These are phyloP conservation scores for Rhododendron ferrugineum DNA, from an alignment of 148 eudicot genomes.

Conservation along the genomic window DNA sequence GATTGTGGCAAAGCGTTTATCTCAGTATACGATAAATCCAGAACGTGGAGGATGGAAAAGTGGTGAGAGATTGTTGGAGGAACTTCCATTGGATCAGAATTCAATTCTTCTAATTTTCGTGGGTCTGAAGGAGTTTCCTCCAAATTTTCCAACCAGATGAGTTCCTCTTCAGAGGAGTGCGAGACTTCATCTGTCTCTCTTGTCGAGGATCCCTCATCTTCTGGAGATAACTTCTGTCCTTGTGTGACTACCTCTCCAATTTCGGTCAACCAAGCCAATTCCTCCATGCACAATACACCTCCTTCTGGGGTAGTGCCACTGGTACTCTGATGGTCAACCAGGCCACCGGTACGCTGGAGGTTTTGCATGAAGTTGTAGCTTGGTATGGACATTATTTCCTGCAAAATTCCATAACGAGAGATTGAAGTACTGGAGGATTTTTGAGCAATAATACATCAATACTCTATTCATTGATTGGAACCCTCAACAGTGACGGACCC, in stretches of 20 bases:
- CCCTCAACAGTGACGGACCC: too few species aligned
- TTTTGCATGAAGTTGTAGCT: too few species aligned
- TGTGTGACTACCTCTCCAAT: not conserved
- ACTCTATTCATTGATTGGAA: too few species aligned
- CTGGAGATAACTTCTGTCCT: not conserved
- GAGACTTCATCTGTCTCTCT: not conserved
- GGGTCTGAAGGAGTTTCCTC: not conserved
- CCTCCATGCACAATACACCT: not conserved
- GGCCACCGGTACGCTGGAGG: too few species aligned
- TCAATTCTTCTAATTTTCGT: not conserved
- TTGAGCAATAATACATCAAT: too few species aligned
- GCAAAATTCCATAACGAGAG: too few species aligned
- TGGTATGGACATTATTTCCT: too few species aligned
- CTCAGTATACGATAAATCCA: conserved; percentile 3
- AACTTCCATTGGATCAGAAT: not conserved
- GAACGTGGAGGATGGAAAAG: not conserved
- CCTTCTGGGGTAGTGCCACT: not conserved
- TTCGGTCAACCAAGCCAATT: not conserved
- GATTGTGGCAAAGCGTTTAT: conserved; percentile 12
- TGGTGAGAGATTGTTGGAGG: not conserved
- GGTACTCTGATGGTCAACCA: not conserved
- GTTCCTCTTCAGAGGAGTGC: not conserved
- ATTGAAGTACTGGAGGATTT: too few species aligned
- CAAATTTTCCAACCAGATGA: not conserved
- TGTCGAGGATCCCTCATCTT: not conserved